Conservation (phyloP, 2,329 filamentous ascomycete genomes). For the Sporothrix euskadiensis region DNA sequence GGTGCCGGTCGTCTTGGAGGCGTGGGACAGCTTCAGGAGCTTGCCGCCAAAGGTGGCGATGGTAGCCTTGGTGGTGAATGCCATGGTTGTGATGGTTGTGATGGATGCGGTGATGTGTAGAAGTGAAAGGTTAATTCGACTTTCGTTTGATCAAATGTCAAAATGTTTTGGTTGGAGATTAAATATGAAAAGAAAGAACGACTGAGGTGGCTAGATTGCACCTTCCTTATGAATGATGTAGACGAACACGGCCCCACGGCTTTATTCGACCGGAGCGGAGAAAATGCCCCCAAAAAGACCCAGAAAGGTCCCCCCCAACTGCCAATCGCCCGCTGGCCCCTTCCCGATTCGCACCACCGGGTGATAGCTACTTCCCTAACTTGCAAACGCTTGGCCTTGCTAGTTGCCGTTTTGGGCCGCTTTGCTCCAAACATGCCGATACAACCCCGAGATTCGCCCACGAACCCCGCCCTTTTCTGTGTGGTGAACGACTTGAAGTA, state of each 20-base stretch:
- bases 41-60: slow-evolving; percentile 92
- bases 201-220: background rate
- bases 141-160: background rate
- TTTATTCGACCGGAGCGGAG: slow-evolving; percentile 19
- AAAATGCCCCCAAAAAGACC: background rate
- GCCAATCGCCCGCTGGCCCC: background rate
- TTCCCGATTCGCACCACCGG: slow-evolving; percentile 5
- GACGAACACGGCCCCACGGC: slow-evolving; percentile 13
- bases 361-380: background rate
- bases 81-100: slow-evolving; percentile 55
- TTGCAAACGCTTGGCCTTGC: background rate
- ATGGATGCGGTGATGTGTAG: background rate
- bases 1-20: slow-evolving; percentile 74
- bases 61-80: slow-evolving; percentile 84
- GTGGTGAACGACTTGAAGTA: background rate
- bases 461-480: slow-evolving; percentile 23
- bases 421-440: slow-evolving; percentile 25
- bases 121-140: background rate
- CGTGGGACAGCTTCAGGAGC: slow-evolving; percentile 89
- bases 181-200: background rate
- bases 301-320: background rate
- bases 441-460: slow-evolving; percentile 24
- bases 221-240: background rate
- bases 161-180: background rate
- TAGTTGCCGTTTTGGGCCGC: slow-evolving; percentile 6